phyloP scores from a whole-genome alignment of 1,139 yeast genomes.

The Candida sanyaensis region DNA sequence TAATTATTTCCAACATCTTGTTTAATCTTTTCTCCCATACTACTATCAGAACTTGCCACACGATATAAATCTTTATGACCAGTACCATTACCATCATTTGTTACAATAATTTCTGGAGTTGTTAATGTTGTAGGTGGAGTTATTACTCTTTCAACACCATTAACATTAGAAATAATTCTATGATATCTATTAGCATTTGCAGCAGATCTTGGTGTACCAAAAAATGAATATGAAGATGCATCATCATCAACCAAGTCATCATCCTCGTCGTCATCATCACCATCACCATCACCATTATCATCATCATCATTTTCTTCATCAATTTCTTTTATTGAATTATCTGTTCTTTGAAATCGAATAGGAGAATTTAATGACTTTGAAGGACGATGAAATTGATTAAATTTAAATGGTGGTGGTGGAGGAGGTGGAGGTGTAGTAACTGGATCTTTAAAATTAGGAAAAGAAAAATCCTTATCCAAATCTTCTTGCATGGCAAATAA shows the following conservation, averaged over 20 bases:
- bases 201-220: constrained; percentile 34
- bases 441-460: constrained; percentile 25
- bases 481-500: constrained; percentile 13
- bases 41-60: constrained; percentile 3
- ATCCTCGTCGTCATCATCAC: constrained; percentile 14
- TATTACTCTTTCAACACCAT: constrained; percentile 28
- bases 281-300: constrained; percentile 3
- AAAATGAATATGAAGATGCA: constrained; percentile 26
- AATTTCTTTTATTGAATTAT: constrained; percentile 25
- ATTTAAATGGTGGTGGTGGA: constrained; percentile 7
- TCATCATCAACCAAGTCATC: constrained; percentile 19
- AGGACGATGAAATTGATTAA: constrained; percentile 8
- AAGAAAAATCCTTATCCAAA: constrained; percentile 30
- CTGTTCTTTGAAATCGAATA: constrained; percentile 24
- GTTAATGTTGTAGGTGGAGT: constrained; percentile 11
- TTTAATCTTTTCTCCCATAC: background rate
- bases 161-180: constrained; percentile 40
- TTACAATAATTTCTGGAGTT: constrained; percentile 27
- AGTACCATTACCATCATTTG: constrained; percentile 13
- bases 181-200: constrained; percentile 56
- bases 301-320: constrained; percentile 28
- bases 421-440: constrained; percentile 1
- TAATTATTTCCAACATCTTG: background rate
- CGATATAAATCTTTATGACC: background rate
- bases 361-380: constrained; percentile 33